These are phyloP conservation scores for Penicillium paradoxum DNA, from an alignment of 495 filamentous ascomycete genomes.

Conservation along the genomic window DNA sequence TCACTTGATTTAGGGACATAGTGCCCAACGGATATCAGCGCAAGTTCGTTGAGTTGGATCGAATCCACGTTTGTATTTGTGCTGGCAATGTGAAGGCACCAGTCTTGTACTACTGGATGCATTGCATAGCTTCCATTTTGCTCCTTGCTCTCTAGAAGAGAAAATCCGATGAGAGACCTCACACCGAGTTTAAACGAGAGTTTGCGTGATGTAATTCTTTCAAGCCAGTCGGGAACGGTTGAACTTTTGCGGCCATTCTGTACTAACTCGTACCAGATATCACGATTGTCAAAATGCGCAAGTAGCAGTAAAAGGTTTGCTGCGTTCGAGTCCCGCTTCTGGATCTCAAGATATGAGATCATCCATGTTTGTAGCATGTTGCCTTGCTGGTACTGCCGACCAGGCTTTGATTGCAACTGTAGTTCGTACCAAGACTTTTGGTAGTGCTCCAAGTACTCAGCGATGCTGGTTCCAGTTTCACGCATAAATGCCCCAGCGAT, in stretches of 20 bases:
- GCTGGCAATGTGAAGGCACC: conserved; percentile 17
- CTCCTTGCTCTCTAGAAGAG: conserved; percentile 24
- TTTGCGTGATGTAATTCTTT: conserved; percentile 19
- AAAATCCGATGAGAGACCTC: conserved; percentile 28
- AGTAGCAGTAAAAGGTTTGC: conserved; percentile 40
- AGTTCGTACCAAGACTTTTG: conserved; percentile 36
- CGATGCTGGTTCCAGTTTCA: conserved; percentile 27
- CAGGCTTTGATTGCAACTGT: conserved; percentile 24
- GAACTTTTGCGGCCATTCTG: conserved; percentile 8
- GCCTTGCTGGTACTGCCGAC: conserved; percentile 29
- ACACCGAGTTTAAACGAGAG: conserved; percentile 27
- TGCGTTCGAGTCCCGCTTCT: conserved; percentile 26
- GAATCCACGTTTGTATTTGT: conserved; percentile 4
- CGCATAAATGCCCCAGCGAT: conserved; percentile 40
- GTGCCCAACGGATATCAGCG: conserved; percentile 24
- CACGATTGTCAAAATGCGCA: conserved; percentile 46
- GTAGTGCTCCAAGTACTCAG: conserved; percentile 38
- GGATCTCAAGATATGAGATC: conserved; percentile 39
- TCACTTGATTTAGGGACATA: conserved; percentile 17
- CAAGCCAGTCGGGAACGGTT: conserved; percentile 25
- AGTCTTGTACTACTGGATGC: conserved; percentile 34
- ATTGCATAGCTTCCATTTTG: conserved; percentile 29
- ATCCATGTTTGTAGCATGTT: conserved; percentile 44
- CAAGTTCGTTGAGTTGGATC: conserved; percentile 18
- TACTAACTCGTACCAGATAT: conserved; percentile 48